phyloP scores from a whole-genome alignment of 805 yeast species.

The Ogataea kodamae region DNA sequence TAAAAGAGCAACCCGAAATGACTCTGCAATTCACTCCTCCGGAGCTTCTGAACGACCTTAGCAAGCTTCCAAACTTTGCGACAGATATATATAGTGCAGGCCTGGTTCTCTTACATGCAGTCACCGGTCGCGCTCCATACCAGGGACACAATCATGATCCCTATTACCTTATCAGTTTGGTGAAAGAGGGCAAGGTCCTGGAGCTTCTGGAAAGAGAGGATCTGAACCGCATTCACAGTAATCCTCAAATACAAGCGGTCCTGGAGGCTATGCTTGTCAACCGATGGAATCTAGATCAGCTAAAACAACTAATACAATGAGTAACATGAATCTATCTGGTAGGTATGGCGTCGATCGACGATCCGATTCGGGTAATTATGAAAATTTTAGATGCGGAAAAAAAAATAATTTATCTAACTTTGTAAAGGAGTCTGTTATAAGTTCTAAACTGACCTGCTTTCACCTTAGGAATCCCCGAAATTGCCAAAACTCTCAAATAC shows the following conservation, averaged over 20 bases:
- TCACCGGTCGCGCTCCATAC: slow-evolving; percentile 46
- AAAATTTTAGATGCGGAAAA: slow-evolving; percentile 8
- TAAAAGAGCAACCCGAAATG: slow-evolving; percentile 27
- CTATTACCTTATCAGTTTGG: slow-evolving; percentile 32
- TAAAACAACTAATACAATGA: slow-evolving; percentile 2
- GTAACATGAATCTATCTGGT: not conserved
- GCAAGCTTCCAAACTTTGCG: slow-evolving; percentile 28
- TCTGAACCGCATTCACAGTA: slow-evolving; percentile 20
- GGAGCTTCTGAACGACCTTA: slow-evolving; percentile 34
- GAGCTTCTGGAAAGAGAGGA: slow-evolving; percentile 31
- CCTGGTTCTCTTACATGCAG: slow-evolving; percentile 41
- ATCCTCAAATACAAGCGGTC: slow-evolving; percentile 19
- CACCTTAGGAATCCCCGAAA: not conserved
- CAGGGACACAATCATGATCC: slow-evolving; percentile 27
- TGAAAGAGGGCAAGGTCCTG: slow-evolving; percentile 32
- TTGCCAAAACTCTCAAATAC: slow-evolving; percentile 2
- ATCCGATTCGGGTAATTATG: slow-evolving; percentile 2
- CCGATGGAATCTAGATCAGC: slow-evolving; percentile 27
- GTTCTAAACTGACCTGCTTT: not conserved
- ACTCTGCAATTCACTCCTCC: slow-evolving; percentile 48
- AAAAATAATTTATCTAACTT: slow-evolving; percentile 3
- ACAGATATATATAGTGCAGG: slow-evolving; percentile 49
- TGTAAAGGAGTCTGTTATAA: slow-evolving; percentile 3
- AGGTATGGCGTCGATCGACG: slow-evolving; percentile 12
- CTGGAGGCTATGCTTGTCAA: slow-evolving; percentile 30